Percentiles rank a stretch among this genome's conserved stretches.
Conservation (phyloP, 164 flowering plant genomes). For the Magnolia sinica region DNA sequence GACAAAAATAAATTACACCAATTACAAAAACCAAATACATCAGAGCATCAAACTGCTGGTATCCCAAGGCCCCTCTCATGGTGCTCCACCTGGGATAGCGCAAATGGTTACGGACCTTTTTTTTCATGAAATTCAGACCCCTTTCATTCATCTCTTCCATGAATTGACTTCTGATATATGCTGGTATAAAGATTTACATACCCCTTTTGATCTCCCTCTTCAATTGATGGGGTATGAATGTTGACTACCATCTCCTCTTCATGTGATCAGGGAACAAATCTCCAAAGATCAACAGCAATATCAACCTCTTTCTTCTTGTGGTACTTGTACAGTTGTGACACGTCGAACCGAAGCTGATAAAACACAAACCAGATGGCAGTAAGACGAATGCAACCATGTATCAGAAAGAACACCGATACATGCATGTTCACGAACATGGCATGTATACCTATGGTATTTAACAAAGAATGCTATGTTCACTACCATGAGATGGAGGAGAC, state of each 20-base stretch:
- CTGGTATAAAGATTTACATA: not conserved
- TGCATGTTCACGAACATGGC: no score
- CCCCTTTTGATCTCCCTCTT: not conserved
- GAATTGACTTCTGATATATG: not conserved
- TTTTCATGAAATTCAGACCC: not conserved
- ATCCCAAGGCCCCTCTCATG: no score
- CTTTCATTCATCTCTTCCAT: not conserved
- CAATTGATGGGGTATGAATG: not conserved
- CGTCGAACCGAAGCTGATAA: constrained; percentile 76
- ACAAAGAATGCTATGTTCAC: no score
- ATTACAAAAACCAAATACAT: no score
- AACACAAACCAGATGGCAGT: not conserved
- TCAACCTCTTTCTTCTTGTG: constrained; percentile 95
- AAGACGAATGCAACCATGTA: not conserved
- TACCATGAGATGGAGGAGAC: no score
- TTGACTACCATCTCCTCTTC: not conserved
- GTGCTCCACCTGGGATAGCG: no score
- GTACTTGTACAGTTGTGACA: constrained; percentile 82
- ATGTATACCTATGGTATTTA: no score
- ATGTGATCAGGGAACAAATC: constrained; percentile 52
- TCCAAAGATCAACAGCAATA: constrained; percentile 93
- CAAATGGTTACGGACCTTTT: no score
- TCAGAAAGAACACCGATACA: not conserved
- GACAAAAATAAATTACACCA: no score
- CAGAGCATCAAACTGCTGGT: no score